Conservation (phyloP, 768 basidiomycete genomes). For the Pholiota microspora region DNA sequence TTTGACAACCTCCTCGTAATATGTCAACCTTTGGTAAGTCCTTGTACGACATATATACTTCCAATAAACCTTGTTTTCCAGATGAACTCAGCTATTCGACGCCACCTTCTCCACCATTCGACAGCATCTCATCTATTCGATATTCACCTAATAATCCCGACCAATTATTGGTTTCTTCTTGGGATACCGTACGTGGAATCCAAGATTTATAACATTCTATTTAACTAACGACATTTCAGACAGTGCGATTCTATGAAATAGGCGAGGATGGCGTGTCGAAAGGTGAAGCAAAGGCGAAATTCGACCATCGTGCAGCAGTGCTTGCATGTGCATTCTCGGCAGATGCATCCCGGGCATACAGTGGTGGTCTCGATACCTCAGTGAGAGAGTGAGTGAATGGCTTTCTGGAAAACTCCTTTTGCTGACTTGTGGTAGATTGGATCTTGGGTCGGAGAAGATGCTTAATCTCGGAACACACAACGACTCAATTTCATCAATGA, state of each 20-base stretch:
- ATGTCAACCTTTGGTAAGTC: background rate
- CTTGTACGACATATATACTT: background rate
- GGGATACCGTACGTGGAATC: conserved; percentile 68
- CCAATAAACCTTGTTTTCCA: background rate
- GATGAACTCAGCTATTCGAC: conserved; percentile 26
- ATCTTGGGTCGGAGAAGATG: conserved; percentile 71
- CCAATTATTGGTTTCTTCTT: conserved; percentile 80
- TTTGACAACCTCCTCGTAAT: too few species aligned
- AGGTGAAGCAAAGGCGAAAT: conserved; percentile 74
- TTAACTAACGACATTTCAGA: conserved; percentile 19
- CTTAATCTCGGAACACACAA: conserved; percentile 77
- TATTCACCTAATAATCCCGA: conserved; percentile 82
- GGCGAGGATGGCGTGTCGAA: conserved; percentile 56
- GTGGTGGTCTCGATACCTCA: conserved; percentile 83
- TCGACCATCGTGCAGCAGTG: conserved; percentile 86
- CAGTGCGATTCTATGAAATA: conserved; percentile 51
- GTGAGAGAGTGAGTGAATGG: conserved; percentile 69
- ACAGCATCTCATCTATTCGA: conserved; percentile 77
- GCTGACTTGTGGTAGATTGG: conserved; percentile 49
- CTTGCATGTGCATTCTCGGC: conserved; percentile 73
- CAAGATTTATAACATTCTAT: conserved; percentile 3
- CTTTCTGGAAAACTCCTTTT: background rate
- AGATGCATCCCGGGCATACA: conserved; percentile 70
- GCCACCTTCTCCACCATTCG: conserved; percentile 67
- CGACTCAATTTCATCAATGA: conserved; percentile 77